Conservation (phyloP, 2,329 filamentous ascomycete genomes). For the Pseudocercospora ulei region DNA sequence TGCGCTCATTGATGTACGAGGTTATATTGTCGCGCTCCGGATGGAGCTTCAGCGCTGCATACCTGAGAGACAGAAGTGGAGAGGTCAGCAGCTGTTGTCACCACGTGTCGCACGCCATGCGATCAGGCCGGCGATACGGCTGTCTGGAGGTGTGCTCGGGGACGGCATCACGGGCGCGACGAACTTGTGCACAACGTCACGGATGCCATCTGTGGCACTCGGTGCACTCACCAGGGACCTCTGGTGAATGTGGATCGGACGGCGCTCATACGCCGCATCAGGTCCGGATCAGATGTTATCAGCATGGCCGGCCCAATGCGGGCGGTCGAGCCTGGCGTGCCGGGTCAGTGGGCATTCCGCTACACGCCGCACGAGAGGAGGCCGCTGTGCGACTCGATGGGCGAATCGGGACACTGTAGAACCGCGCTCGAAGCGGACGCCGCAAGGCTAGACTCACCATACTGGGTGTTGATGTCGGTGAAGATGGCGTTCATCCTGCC, state of each 20-base stretch:
- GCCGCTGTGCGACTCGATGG: conserved; percentile 14
- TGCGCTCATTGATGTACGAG: conserved; percentile 35
- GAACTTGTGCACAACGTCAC: no score
- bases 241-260: conserved; percentile 34
- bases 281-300: conserved; percentile 34
- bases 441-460: conserved; percentile 30
- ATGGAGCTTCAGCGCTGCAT: conserved; percentile 35
- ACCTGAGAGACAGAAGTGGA: no score
- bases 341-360: conserved; percentile 6
- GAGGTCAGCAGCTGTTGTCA: no score
- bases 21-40: conserved; percentile 37
- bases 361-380: background rate
- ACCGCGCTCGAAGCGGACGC: no score
- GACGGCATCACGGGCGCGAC: no score
- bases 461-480: conserved; percentile 33
- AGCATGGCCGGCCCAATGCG: conserved; percentile 35
- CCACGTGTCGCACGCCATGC: no score
- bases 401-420: no score
- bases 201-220: no score
- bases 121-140: no score
- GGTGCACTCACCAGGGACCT: conserved; percentile 34
- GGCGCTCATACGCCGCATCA: conserved; percentile 36
- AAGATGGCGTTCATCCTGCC: conserved; percentile 36
- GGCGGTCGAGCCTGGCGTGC: conserved; percentile 37
- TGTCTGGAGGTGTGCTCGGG: no score